These are phyloP conservation scores for Pythium biforme DNA, from an alignment of 352 stramenopile species.

Conservation along the genomic window DNA sequence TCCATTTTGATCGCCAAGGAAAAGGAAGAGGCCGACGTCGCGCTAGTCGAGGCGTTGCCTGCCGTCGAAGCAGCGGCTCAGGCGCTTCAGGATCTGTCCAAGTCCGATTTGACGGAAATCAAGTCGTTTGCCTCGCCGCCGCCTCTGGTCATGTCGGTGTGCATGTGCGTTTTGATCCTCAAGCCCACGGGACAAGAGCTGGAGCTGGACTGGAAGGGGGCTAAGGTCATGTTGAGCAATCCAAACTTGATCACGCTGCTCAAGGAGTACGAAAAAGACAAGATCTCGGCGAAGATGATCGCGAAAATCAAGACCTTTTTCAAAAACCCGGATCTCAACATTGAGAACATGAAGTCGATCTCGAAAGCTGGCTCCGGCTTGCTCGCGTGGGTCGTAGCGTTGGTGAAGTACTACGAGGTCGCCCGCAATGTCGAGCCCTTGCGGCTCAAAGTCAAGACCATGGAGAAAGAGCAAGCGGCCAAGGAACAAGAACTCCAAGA, in stretches of 20 bases:
- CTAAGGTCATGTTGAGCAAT: conserved; percentile 95
- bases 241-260: conserved; percentile 88
- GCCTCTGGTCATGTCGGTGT: conserved; percentile 92
- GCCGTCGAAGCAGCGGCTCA: conserved; percentile 91
- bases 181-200: conserved; percentile 91
- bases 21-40: conserved; percentile 92
- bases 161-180: conserved; percentile 90
- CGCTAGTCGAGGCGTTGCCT: conserved; percentile 91
- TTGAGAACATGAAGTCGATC: conserved; percentile 96
- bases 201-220: conserved; percentile 92
- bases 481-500: conserved; percentile 88
- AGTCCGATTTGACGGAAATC: conserved; percentile 94
- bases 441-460: conserved; percentile 89
- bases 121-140: conserved; percentile 95
- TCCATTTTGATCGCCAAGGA: conserved; percentile 90
- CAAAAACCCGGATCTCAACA: conserved; percentile 92
- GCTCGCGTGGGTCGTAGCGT: conserved; percentile 93
- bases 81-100: conserved; percentile 93
- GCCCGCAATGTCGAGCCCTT: conserved; percentile 94
- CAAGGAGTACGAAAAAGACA: conserved; percentile 96
- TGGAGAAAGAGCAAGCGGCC: conserved; percentile 91
- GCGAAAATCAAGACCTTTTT: conserved; percentile 93
- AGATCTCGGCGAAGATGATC: conserved; percentile 95
- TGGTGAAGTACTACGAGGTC: conserved; percentile 96
- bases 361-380: conserved; percentile 89